phyloP scores from a whole-genome alignment of 2,329 filamentous ascomycete genomes.

The Cercospora nicotianae region DNA sequence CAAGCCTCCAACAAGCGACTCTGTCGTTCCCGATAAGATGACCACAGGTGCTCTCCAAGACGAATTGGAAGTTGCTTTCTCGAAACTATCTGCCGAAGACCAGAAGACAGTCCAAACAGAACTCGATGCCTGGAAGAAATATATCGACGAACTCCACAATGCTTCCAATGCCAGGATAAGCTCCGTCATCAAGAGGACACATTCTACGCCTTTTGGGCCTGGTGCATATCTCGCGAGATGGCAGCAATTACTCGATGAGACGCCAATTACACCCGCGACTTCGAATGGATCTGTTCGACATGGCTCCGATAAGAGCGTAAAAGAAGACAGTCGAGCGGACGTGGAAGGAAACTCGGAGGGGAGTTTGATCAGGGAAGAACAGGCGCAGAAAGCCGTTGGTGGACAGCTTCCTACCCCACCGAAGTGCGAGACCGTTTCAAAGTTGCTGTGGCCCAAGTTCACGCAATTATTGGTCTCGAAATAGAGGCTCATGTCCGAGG shows the following conservation, averaged over 20 bases:
- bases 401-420: slow-evolving; percentile 35
- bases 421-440: slow-evolving; percentile 34
- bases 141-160: slow-evolving; percentile 57
- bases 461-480: slow-evolving; percentile 33
- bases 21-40: slow-evolving; percentile 32
- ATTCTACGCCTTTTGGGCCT: slow-evolving; percentile 58
- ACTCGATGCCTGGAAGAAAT: slow-evolving; percentile 61
- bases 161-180: slow-evolving; percentile 59
- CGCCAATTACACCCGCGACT: slow-evolving; percentile 63
- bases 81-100: slow-evolving; percentile 50
- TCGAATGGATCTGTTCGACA: slow-evolving; percentile 54
- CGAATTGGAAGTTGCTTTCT: slow-evolving; percentile 46
- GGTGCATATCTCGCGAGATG: slow-evolving; percentile 72
- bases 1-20: slow-evolving; percentile 27
- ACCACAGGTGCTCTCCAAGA: slow-evolving; percentile 48
- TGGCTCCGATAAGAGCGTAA: slow-evolving; percentile 39
- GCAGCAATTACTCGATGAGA: slow-evolving; percentile 70
- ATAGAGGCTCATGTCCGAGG: background rate
- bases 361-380: slow-evolving; percentile 31
- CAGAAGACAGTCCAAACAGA: slow-evolving; percentile 51
- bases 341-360: slow-evolving; percentile 35
- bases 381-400: slow-evolving; percentile 36
- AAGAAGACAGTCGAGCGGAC: slow-evolving; percentile 40
- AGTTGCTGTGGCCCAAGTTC: slow-evolving; percentile 38
- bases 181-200: slow-evolving; percentile 51